Evolutionary conservation across 306 rosid genomes (phyloP).

Genomic region (Parietaria judaica): DNA sequence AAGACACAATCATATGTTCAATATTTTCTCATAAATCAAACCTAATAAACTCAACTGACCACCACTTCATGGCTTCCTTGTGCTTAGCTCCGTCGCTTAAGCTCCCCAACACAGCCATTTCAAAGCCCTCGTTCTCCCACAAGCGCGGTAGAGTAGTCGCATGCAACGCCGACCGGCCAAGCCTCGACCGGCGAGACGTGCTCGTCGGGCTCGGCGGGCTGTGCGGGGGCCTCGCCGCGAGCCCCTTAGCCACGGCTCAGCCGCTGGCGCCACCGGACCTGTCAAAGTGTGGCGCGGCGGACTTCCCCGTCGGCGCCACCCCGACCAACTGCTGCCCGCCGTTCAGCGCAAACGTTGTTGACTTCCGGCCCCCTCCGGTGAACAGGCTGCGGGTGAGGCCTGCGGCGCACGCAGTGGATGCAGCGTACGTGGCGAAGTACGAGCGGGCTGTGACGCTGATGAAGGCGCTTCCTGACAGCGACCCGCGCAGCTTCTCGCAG

Average conservation of each 20-base stretch:
- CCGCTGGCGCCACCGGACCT: slow-evolving; percentile 51
- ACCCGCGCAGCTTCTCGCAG: slow-evolving; percentile 58
- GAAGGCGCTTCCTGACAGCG: slow-evolving; percentile 54
- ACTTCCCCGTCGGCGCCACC: slow-evolving; percentile 27
- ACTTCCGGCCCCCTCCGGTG: slow-evolving; percentile 28
- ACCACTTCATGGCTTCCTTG: no score
- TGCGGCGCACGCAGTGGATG: slow-evolving; percentile 44
- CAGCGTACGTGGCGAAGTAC: slow-evolving; percentile 40
- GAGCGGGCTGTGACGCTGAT: slow-evolving; percentile 46
- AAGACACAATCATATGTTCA: no score
- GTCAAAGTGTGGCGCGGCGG: slow-evolving; percentile 40
- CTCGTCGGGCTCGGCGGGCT: slow-evolving; percentile 61
- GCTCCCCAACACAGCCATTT: no score
- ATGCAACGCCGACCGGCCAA: not conserved
- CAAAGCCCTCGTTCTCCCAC: no score
- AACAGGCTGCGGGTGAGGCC: slow-evolving; percentile 33
- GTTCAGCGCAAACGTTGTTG: slow-evolving; percentile 25
- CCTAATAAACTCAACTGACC: no score
- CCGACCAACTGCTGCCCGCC: slow-evolving; percentile 66
- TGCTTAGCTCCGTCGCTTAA: no score
- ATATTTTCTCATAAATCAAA: no score
- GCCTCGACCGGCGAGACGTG: slow-evolving; percentile 19
- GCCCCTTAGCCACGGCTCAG: slow-evolving; percentile 44
- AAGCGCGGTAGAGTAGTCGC: no score
- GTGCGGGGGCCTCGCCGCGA: slow-evolving; percentile 37